Evolutionary conservation across 257 asterid genomes (phyloP).

Genomic region (Paraleonurus japonicus): DNA sequence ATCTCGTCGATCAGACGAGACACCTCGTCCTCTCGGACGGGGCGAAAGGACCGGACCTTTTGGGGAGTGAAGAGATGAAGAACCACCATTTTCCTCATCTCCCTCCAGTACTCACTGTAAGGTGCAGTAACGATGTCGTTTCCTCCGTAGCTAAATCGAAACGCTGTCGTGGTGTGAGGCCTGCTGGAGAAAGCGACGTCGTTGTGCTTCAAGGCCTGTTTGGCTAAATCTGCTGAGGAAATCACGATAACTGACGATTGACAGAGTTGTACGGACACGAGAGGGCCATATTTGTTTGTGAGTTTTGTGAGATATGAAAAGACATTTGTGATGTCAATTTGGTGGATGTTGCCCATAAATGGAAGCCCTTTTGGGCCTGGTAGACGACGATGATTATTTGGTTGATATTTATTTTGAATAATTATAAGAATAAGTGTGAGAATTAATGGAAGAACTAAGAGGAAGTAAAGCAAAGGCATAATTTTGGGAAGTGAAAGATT

Average conservation of each 20-base stretch:
- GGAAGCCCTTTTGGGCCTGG: conserved; percentile 17
- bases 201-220: conserved; percentile 9
- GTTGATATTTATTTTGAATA: background rate
- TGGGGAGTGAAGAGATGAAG: conserved; percentile 9
- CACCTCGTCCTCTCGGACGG: background rate
- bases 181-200: conserved; percentile 1
- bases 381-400: background rate
- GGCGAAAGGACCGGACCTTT: background rate
- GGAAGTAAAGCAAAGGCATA: background rate
- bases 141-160: background rate
- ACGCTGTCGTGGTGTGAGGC: background rate
- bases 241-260: background rate
- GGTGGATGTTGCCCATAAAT: background rate
- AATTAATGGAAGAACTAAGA: background rate
- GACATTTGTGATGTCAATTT: background rate
- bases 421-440: background rate
- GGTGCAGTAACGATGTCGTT: background rate
- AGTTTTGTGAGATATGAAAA: background rate
- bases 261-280: background rate
- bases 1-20: background rate
- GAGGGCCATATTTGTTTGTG: background rate
- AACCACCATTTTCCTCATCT: conserved; percentile 17
- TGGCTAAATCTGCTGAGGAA: conserved; percentile 1
- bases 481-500: background rate
- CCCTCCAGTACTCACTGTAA: background rate